Evolutionary conservation across 257 asterid species (phyloP).

Genomic region (Prunella vulgaris): DNA sequence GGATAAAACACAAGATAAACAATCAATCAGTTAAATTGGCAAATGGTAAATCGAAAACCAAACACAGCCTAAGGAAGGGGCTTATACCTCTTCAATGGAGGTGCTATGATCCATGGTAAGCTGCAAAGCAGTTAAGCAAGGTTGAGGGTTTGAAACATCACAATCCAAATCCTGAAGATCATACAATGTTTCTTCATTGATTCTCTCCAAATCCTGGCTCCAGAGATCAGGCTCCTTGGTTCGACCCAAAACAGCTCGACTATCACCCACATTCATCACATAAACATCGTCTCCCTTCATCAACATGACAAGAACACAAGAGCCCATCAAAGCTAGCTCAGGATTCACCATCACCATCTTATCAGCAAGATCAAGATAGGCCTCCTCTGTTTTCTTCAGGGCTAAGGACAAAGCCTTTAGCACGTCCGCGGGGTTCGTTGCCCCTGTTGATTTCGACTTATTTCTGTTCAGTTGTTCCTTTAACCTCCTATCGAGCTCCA

Average conservation of each 20-base stretch:
- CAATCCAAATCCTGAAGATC: slow-evolving; percentile 70
- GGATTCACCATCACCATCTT: slow-evolving; percentile 78
- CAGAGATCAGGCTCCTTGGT: slow-evolving; percentile 80
- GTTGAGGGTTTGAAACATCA: slow-evolving; percentile 32
- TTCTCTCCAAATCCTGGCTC: slow-evolving; percentile 95
- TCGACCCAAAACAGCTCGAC: slow-evolving; percentile 84
- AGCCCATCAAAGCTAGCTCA: slow-evolving; percentile 95
- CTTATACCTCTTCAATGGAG: slow-evolving; percentile 66
- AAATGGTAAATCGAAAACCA: not conserved
- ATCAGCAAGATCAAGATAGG: slow-evolving; percentile 78
- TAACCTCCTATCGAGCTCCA: slow-evolving; percentile 80
- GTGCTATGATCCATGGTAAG: slow-evolving; percentile 90
- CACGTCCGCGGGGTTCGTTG: slow-evolving; percentile 62
- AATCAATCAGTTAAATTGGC: not conserved
- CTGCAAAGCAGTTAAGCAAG: slow-evolving; percentile 65
- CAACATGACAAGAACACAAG: slow-evolving; percentile 90
- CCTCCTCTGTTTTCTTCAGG: slow-evolving; percentile 72
- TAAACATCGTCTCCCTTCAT: slow-evolving; percentile 95
- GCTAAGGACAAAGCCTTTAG: slow-evolving; percentile 75
- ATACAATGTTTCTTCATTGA: slow-evolving; percentile 73
- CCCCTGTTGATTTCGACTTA: slow-evolving; percentile 30
- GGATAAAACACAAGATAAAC: slow-evolving; percentile 9
- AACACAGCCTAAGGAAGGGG: not conserved
- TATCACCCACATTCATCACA: slow-evolving; percentile 93
- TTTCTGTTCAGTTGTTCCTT: slow-evolving; percentile 50